Conservation (phyloP, 2,329 filamentous ascomycete genomes). For the Calonectria ilicicola region DNA sequence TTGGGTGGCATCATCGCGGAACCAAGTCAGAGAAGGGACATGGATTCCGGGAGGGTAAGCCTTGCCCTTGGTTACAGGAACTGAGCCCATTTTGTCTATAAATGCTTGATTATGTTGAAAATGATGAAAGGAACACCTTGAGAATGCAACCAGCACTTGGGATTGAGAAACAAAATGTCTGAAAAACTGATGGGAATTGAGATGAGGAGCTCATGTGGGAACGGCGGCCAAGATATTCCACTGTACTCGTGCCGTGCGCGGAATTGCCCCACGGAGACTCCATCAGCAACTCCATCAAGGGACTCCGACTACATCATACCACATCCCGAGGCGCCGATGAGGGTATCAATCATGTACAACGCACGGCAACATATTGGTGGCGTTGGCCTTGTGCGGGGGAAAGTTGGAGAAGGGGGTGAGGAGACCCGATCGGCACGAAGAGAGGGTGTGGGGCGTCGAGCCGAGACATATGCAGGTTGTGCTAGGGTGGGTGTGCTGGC, state of each 20-base stretch:
- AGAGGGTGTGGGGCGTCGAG: constrained; percentile 41
- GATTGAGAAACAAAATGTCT: not conserved
- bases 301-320: constrained; percentile 25
- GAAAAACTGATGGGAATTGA: constrained; percentile 5
- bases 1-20: constrained; percentile 58
- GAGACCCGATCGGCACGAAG: constrained; percentile 43
- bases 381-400: constrained; percentile 38
- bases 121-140: not conserved
- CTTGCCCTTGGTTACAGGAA: constrained; percentile 41
- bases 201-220: constrained; percentile 21
- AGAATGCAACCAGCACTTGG: not conserved
- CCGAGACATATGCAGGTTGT: constrained; percentile 25
- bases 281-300: constrained; percentile 24
- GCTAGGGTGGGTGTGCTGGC: constrained; percentile 18
- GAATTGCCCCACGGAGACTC: constrained; percentile 25
- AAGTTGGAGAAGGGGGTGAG: constrained; percentile 36
- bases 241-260: constrained; percentile 22
- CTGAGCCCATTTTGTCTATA: constrained; percentile 42
- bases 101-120: constrained; percentile 3
- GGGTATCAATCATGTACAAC: constrained; percentile 5
- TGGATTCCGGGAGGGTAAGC: constrained; percentile 64
- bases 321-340: constrained; percentile 25
- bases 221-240: constrained; percentile 22
- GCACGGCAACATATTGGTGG: constrained; percentile 16
- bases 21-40: constrained; percentile 69